Conservation (phyloP, 768 basidiomycete species). For the Amanita jacksonii region DNA sequence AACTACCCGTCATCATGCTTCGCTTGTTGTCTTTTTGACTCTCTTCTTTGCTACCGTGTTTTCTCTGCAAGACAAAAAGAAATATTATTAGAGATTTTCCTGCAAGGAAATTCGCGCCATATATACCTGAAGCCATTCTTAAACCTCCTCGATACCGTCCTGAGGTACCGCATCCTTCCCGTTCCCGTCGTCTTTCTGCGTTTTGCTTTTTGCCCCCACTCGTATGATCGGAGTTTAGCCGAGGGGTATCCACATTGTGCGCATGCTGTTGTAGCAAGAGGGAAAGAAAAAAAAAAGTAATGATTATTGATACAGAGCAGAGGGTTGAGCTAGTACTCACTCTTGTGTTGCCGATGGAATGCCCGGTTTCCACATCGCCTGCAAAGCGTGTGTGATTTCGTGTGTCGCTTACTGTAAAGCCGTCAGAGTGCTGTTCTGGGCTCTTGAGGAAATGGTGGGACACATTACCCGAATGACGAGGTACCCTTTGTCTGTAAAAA, state of each 20-base stretch:
- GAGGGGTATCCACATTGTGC: constrained; percentile 94
- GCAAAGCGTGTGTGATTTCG: constrained; percentile 96
- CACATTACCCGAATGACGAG: constrained; percentile 91
- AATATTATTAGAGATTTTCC: too few species aligned
- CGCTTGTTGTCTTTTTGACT: constrained; percentile 44
- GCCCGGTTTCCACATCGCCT: constrained; percentile 91
- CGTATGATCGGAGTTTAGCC: constrained; percentile 90
- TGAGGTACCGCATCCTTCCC: constrained; percentile 91
- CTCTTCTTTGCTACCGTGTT: constrained; percentile 89
- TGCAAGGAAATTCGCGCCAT: not conserved
- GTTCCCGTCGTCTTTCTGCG: constrained; percentile 99
- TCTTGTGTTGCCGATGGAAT: constrained; percentile 99
- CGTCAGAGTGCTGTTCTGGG: not conserved
- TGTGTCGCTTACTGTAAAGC: constrained; percentile 80
- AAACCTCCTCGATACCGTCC: constrained; percentile 88
- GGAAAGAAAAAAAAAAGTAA: not conserved
- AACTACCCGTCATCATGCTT: too few species aligned
- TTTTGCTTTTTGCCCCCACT: constrained; percentile 99
- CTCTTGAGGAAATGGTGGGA: constrained; percentile 13
- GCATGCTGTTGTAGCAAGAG: constrained; percentile 49
- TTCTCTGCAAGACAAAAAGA: constrained; percentile 55
- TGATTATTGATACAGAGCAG: too few species aligned
- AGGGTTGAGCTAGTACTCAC: too few species aligned
- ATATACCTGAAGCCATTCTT: constrained; percentile 94
- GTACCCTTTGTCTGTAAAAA: constrained; percentile 81